These are phyloP conservation scores for Magnaporthales sp. DNA, from an alignment of 2,329 filamentous ascomycete species.

Conservation along the genomic window DNA sequence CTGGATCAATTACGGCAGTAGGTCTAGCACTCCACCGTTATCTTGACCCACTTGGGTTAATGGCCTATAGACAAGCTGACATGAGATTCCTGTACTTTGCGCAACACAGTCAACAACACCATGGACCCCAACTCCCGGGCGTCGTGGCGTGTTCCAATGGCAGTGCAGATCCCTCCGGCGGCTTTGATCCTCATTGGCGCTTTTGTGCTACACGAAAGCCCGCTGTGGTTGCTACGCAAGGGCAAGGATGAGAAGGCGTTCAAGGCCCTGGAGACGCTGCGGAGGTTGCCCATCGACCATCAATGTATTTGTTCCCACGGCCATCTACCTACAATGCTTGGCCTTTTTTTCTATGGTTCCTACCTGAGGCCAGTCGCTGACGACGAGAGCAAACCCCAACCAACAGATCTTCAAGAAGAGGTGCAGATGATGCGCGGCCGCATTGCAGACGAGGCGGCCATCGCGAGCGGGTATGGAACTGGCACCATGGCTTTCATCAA, in stretches of 20 bases:
- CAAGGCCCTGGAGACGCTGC: constrained; percentile 30
- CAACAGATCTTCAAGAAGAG: constrained; percentile 32
- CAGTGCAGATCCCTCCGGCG: constrained; percentile 34
- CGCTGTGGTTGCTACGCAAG: constrained; percentile 32
- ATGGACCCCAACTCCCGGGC: constrained; percentile 21
- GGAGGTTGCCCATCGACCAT: constrained; percentile 32
- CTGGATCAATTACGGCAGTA: constrained; percentile 34
- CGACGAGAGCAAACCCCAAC: not conserved
- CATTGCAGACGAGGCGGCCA: constrained; percentile 23
- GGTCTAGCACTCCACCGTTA: not conserved
- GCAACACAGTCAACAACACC: constrained; percentile 22
- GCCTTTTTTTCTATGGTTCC: not conserved
- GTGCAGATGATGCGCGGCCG: constrained; percentile 33
- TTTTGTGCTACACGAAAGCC: constrained; percentile 31
- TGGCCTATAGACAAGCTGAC: not conserved
- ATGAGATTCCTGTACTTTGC: not conserved
- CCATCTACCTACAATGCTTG: no score
- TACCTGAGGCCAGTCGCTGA: not conserved
- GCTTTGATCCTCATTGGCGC: constrained; percentile 33
- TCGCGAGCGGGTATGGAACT: constrained; percentile 23
- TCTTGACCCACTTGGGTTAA: no score
- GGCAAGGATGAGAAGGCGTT: constrained; percentile 29
- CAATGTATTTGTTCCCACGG: constrained; percentile 5
- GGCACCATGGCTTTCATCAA: constrained; percentile 24
- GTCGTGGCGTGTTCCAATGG: constrained; percentile 41